Evolutionary conservation across 345 rosid species (phyloP).

Genomic region (Corchorus capsularis): DNA sequence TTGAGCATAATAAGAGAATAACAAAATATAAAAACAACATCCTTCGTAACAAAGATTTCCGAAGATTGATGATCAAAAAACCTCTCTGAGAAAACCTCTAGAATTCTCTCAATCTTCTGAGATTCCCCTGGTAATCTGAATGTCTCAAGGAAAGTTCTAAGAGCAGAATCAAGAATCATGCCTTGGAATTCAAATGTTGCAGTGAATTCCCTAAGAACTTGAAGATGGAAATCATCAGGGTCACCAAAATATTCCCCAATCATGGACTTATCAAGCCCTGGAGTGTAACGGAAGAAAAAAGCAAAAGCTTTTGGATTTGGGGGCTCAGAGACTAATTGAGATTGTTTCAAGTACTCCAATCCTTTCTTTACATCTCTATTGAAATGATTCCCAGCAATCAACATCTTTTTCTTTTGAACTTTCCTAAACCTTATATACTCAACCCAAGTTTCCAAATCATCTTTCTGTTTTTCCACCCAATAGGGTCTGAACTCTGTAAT

Average conservation of each 20-base stretch:
- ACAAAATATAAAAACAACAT: constrained; percentile 69
- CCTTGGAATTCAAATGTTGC: constrained; percentile 71
- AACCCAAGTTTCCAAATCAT: constrained; percentile 65
- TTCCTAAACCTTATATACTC: constrained; percentile 62
- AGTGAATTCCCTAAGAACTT: constrained; percentile 76
- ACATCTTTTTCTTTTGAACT: constrained; percentile 71
- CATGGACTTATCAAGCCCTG: constrained; percentile 65
- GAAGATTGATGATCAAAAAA: constrained; percentile 70
- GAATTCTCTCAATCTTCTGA: constrained; percentile 80
- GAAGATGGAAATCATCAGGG: constrained; percentile 74
- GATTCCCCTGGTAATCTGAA: constrained; percentile 93
- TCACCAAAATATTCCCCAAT: constrained; percentile 93
- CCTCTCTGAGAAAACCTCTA: constrained; percentile 78
- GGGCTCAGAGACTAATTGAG: constrained; percentile 62
- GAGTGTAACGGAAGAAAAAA: constrained; percentile 70
- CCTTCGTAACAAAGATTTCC: constrained; percentile 71
- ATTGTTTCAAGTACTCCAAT: constrained; percentile 69
- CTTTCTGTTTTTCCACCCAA: constrained; percentile 68
- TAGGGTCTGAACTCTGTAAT: constrained; percentile 66
- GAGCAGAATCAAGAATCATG: constrained; percentile 81
- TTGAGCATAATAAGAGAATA: constrained; percentile 96
- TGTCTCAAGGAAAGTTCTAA: constrained; percentile 73
- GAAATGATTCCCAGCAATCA: constrained; percentile 75
- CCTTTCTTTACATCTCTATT: constrained; percentile 85
- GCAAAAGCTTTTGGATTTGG: constrained; percentile 67